Conservation (phyloP, 352 stramenopile genomes). For the Phytophthora podocarpi region DNA sequence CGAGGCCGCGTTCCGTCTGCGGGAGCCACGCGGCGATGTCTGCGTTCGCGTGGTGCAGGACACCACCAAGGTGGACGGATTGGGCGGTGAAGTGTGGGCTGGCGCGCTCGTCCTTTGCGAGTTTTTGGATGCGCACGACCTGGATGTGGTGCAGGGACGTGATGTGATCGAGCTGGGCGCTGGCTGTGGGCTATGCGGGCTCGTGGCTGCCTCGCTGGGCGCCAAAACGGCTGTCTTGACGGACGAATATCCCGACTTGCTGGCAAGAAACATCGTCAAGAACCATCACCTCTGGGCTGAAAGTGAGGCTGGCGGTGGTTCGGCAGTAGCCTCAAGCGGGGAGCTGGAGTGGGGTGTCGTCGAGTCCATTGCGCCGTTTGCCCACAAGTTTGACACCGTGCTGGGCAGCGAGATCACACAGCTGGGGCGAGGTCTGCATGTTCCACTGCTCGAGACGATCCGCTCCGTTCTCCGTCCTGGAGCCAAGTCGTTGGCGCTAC, state of each 20-base stretch:
- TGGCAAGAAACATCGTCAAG: slow-evolving; percentile 46
- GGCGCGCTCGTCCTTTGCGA: slow-evolving; percentile 58
- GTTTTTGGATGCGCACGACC: slow-evolving; percentile 41
- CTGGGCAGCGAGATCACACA: slow-evolving; percentile 72
- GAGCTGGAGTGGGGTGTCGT: slow-evolving; percentile 44
- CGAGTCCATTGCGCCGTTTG: slow-evolving; percentile 37
- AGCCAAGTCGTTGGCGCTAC: slow-evolving; percentile 39
- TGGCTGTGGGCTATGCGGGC: slow-evolving; percentile 58
- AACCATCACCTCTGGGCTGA: slow-evolving; percentile 39
- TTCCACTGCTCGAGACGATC: slow-evolving; percentile 50
- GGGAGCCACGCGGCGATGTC: slow-evolving; percentile 8
- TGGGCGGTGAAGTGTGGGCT: slow-evolving; percentile 66
- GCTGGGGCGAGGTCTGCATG: slow-evolving; percentile 46
- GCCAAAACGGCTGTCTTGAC: slow-evolving; percentile 44
- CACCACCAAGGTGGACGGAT: slow-evolving; percentile 54
- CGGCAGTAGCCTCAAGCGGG: slow-evolving; percentile 26
- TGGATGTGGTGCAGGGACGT: slow-evolving; percentile 28
- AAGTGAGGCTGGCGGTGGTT: not conserved
- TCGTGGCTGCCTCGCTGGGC: slow-evolving; percentile 48
- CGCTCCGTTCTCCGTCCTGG: slow-evolving; percentile 32
- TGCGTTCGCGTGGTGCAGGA: slow-evolving; percentile 54
- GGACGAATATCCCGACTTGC: slow-evolving; percentile 62
- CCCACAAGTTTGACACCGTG: slow-evolving; percentile 52
- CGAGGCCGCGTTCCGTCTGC: slow-evolving; percentile 36
- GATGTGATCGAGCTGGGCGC: slow-evolving; percentile 63